Base-by-base conservation (phyloP, 2,329 filamentous ascomycete species). In the Sporothrix protearum region DNA sequence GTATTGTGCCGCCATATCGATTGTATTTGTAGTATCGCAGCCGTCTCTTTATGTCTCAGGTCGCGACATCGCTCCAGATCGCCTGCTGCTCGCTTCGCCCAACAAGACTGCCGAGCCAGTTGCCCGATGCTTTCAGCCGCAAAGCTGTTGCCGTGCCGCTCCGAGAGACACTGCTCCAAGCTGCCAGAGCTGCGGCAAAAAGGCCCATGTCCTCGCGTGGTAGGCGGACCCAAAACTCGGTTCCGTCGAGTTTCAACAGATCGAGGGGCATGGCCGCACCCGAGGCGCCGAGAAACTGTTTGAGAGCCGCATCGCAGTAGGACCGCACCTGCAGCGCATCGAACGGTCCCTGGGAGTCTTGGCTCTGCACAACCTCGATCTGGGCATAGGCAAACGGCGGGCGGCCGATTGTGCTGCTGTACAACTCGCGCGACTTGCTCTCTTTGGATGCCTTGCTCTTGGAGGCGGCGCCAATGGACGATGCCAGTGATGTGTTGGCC, bases 231-330 rank as follows among this genome's bases (percentile, higher is more conserved):
- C 90, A 92, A 71, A 86, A 86, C 64, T 88, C 83, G 6, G 77
- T 86, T 1, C 81, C 83, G 2, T 87, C 80, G 0, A 89, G 81
- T 75, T 89, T 88, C 45, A 95, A 84, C 25, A 94, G 87, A 77
- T 95, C 92, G 71, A 94, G 78, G 0, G 89, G 82, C 3, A 94
- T 89, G 12, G 87, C 88, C 1, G 85, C 81, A 12, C 92, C 92
- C 0, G 87, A 89, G 22, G 88, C 80, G 25, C 92, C 92, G 1
- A 95, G 86, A 76, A 92, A 94, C 73, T 91, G 87, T 0, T 83
- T 83, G 8, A 95, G 81, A 0, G 91, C 89, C 0, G 85, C 79
- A 1, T 86, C 87, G 75, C 91, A 86, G 77, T 91, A 89, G 0
- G 88, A 83, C 45, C 87, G 87, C 22, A 86, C 83, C 49, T 89